phyloP scores from a whole-genome alignment of 805 yeast genomes.

The Yarrowia osloensis region DNA sequence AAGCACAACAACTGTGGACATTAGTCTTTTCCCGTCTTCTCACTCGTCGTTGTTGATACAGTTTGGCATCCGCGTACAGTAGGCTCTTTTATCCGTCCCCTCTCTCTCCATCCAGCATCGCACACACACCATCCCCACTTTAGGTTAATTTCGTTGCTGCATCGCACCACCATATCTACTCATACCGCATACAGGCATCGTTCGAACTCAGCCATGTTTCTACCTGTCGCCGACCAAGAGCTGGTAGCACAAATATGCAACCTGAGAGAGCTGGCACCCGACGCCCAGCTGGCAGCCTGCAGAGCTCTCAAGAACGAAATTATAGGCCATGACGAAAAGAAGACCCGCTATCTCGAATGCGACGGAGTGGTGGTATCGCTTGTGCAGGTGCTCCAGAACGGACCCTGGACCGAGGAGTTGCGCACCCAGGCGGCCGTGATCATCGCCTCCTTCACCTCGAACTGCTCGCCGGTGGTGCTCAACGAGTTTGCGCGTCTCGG shows the following conservation, averaged over 20 bases:
- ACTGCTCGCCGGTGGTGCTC: slow-evolving; percentile 33
- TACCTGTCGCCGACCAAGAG: slow-evolving; percentile 20
- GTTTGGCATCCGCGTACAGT: not conserved
- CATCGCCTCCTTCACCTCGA: slow-evolving; percentile 42
- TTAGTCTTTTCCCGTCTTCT: not conserved
- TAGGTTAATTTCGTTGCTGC: slow-evolving; percentile 23
- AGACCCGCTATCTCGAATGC: slow-evolving; percentile 36
- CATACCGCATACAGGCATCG: slow-evolving; percentile 22
- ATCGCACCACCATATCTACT: slow-evolving; percentile 15
- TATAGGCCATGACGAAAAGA: slow-evolving; percentile 43
- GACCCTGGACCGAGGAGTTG: slow-evolving; percentile 33
- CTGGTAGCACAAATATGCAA: slow-evolving; percentile 16
- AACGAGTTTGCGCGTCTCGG: slow-evolving; percentile 2
- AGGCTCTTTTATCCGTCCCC: not conserved
- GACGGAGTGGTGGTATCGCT: slow-evolving; percentile 36
- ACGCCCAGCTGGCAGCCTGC: slow-evolving; percentile 35
- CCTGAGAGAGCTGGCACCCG: slow-evolving; percentile 2
- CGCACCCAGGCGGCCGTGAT: slow-evolving; percentile 38
- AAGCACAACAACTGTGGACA: not conserved
- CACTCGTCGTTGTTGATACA: not conserved
- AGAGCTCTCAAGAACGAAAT: slow-evolving; percentile 39
- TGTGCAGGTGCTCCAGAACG: slow-evolving; percentile 35
- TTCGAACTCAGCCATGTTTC: slow-evolving; percentile 6
- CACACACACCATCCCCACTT: not conserved
- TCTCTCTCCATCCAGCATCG: not conserved